Evolutionary conservation across 805 yeast genomes (phyloP).

Genomic region (Kluyveromyces siamensis): DNA sequence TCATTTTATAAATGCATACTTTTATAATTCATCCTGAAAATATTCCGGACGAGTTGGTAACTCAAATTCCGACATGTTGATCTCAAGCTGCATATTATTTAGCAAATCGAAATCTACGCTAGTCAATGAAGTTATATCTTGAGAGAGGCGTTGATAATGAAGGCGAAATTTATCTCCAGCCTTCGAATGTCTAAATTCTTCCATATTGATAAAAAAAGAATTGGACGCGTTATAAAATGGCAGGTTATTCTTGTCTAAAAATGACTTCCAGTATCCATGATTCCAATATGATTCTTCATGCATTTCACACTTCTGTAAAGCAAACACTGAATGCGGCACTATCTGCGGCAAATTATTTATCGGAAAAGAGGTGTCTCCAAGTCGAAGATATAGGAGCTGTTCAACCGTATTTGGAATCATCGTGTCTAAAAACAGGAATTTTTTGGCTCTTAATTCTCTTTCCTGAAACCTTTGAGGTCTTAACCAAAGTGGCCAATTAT

Average conservation of each 20-base stretch:
- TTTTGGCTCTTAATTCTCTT: constrained; percentile 81
- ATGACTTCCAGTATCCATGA: constrained; percentile 77
- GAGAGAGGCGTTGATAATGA: constrained; percentile 75
- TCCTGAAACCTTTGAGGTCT: constrained; percentile 69
- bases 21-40: constrained; percentile 9
- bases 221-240: constrained; percentile 77
- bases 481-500: constrained; percentile 91
- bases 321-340: constrained; percentile 60
- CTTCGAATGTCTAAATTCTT: constrained; percentile 47
- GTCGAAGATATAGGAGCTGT: constrained; percentile 74
- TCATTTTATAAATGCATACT: not conserved
- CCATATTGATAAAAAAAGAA: constrained; percentile 69
- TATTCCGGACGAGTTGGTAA: not conserved
- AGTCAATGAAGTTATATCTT: constrained; percentile 69
- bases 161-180: constrained; percentile 78
- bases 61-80: constrained; percentile 25
- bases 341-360: not conserved
- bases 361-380: constrained; percentile 52
- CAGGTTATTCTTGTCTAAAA: constrained; percentile 43
- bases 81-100: constrained; percentile 64
- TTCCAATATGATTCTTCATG: constrained; percentile 77
- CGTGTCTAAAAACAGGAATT: constrained; percentile 78
- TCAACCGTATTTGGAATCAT: constrained; percentile 72
- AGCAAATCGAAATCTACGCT: constrained; percentile 90
- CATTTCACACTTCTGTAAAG: constrained; percentile 75